Evolutionary conservation across 2,329 filamentous ascomycete species (phyloP).

Genomic region (Colletotrichum chrysophilum): DNA sequence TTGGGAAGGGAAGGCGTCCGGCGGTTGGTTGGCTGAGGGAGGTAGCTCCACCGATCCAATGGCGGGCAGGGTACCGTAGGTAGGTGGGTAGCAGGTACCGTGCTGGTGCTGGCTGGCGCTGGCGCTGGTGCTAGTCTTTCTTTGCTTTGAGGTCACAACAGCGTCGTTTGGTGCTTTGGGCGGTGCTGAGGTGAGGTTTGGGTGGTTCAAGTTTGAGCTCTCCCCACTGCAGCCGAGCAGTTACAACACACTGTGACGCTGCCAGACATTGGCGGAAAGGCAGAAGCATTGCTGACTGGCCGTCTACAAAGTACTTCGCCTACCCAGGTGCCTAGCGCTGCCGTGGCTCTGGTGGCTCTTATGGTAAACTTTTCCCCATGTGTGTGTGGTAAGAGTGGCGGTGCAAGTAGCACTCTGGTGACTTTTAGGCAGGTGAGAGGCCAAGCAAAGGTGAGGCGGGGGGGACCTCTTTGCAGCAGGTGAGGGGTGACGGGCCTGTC

Average conservation of each 20-base stretch:
- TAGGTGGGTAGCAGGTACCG: background rate
- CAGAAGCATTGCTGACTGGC: background rate
- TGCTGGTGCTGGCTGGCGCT: background rate
- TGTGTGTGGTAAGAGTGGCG: background rate
- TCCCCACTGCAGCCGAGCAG: background rate
- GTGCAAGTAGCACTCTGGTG: background rate
- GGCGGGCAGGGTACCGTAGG: background rate
- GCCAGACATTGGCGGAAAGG: background rate
- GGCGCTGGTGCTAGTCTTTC: background rate
- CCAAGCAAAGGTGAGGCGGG: background rate
- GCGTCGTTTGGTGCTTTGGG: background rate
- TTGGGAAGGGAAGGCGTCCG: background rate
- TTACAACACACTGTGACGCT: background rate
- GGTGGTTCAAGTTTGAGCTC: background rate
- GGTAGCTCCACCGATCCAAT: constrained; percentile 1
- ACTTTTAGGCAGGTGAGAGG: background rate
- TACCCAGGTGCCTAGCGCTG: background rate
- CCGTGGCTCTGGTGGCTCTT: background rate
- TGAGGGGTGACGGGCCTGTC: background rate
- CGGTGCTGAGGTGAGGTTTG: background rate
- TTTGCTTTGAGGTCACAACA: background rate
- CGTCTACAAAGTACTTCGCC: background rate
- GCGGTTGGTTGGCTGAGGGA: constrained; percentile 19
- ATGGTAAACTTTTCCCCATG: background rate
- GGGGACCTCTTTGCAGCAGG: background rate